Evolutionary conservation across 2,329 filamentous ascomycete genomes (phyloP), one percentile per base, ranked within the genome.

Genomic region (Fusarium armeniacum): DNA sequence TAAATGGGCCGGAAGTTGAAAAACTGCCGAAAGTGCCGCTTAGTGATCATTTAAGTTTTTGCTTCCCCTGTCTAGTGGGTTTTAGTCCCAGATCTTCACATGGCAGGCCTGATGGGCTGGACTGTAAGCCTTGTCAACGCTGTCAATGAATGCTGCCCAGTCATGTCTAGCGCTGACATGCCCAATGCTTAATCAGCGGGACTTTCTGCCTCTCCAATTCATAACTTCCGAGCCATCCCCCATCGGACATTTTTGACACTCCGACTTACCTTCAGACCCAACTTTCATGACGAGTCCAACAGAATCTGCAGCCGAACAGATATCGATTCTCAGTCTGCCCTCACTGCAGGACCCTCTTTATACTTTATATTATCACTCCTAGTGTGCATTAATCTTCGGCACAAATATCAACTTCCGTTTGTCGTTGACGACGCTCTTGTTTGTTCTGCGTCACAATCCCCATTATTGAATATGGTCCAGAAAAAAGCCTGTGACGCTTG

Each of bases 401-500:
- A 11, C n/a, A 26, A 16, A 28, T 9, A 3, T 10, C 30, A 55
- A 22, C 12, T 35, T 55, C 40, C 52, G 52, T 36, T 18, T 40
- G 16, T 16, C 28, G 8, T 40, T 18, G 12, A n/a, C 5, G 10
- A 38, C 10, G 10, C 18, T 16, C 2, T 13, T 20, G 16, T 36
- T 51, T 6, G 18, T 16, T 28, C 6, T 28, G 6, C 18, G 15
- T 35, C 4, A 24, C 11, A 13, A 11, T n/a, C 13, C n/a, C 35
- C 11, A 18, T 40, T 52, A 36, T 41, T 51, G 12, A 35, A 26
- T 20, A 36, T 70, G 58, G 54, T 56, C 8, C 69, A 70, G 18
- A 72, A 71, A 61, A 53, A 53, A 46, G 71, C 71, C 18, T 73
- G 71, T 24, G 71, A 73, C 59, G 71, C 71, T 38, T 73, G 71